phyloP scores from a whole-genome alignment of 345 rosid genomes.

The Orychophragmus violaceus region DNA sequence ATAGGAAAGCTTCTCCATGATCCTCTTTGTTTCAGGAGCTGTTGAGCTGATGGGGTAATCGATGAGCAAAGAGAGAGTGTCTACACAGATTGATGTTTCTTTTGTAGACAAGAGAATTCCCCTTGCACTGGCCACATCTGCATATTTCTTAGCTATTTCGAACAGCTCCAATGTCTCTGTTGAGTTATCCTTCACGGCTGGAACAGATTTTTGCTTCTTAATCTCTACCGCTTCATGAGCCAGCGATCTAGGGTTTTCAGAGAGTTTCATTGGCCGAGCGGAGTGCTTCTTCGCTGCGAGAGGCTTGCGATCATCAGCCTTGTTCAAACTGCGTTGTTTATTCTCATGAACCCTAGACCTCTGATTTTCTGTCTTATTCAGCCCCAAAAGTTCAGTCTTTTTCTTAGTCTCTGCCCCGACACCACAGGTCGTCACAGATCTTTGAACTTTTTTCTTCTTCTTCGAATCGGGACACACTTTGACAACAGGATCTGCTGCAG shows the following conservation, averaged over 20 bases:
- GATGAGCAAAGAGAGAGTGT: not conserved
- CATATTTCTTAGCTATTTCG: conserved; percentile 1
- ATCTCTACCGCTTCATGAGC: not conserved
- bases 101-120: not conserved
- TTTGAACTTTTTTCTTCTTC: not conserved
- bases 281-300: not conserved
- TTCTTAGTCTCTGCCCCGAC: not conserved
- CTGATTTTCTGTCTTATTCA: not conserved
- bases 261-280: not conserved
- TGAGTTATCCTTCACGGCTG: not conserved
- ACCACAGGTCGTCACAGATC: not conserved
- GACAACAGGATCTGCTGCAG: too few species aligned
- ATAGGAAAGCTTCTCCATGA: not conserved
- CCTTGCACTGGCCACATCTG: not conserved
- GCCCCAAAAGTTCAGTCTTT: not conserved
- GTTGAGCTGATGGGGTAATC: not conserved
- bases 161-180: conserved; percentile 1
- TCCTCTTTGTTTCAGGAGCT: not conserved
- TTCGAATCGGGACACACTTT: not conserved
- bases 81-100: not conserved
- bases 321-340: not conserved
- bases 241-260: not conserved
- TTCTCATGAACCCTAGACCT: not conserved
- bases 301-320: not conserved
- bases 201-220: not conserved